Evolutionary conservation across 768 basidiomycete species (phyloP).

Genomic region (Cubamyces sp.): DNA sequence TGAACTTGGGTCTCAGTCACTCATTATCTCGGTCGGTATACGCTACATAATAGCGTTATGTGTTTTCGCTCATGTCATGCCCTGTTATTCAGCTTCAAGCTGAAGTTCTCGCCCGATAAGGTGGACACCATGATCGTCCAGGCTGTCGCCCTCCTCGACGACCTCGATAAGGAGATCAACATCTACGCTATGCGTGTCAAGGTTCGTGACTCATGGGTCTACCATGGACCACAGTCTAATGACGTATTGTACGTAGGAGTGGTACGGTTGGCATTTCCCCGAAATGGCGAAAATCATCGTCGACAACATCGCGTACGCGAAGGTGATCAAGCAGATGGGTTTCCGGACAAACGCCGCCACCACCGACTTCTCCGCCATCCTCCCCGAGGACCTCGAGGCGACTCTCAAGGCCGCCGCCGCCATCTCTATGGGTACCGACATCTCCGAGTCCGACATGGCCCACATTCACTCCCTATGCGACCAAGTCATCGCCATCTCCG

Average conservation of each 20-base stretch:
- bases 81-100: constrained; percentile 76
- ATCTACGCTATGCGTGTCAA: constrained; percentile 99
- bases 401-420: constrained; percentile 95
- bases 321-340: constrained; percentile 92
- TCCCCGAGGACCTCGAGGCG: constrained; percentile 97
- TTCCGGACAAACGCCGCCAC: constrained; percentile 92
- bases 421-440: constrained; percentile 99
- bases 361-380: constrained; percentile 85
- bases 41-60: too few relatives aligned
- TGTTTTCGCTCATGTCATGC: not conserved
- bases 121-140: constrained; percentile 99
- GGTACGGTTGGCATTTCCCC: constrained; percentile 99
- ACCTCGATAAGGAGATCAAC: constrained; percentile 99
- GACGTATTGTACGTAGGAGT: constrained; percentile 68
- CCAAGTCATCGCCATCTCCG: constrained; percentile 95
- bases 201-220: constrained; percentile 45
- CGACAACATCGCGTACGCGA: constrained; percentile 97
- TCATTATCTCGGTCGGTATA: constrained; percentile 82
- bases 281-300: constrained; percentile 98
- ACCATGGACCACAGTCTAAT: not conserved
- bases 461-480: constrained; percentile 98
- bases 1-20: constrained; percentile 97
- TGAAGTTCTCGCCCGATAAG: constrained; percentile 99
- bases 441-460: constrained; percentile 93
- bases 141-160: constrained; percentile 96